Base-by-base conservation (phyloP, 345 rosid species). In the Rubroshorea leprosula region DNA sequence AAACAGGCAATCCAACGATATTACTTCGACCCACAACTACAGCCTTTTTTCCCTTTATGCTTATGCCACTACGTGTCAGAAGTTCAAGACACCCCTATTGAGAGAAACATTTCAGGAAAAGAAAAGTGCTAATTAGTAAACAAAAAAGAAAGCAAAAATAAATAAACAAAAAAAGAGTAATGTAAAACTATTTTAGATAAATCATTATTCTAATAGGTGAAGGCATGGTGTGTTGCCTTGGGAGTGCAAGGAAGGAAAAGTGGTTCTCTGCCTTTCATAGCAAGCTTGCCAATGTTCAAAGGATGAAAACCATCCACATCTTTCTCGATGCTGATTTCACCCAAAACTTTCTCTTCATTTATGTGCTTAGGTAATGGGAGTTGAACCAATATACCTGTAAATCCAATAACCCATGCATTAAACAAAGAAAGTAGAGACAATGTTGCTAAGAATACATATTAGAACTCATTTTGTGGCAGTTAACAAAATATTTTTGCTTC, bases 241-340 rank as follows among this genome's bases (percentile, higher is more conserved):
- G 97, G 97, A 57, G 97, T 89, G 79, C 97, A 92, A 12, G 98
- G 97, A 62, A 77, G 81, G 57, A 86, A 92, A 66, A 86, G 87
- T 18, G 97, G 97, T 11, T 92, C 93, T 79, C 97, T 72, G 72
- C 91, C 98, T 74, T 89, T 89, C 98, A 92, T 92, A 43, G 95
- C 98, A 69, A 89, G 93, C 81, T 83, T 89, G 60, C 97, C 97
- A 23, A 89, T 86, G 59, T 92, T 92, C 52, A 92, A 60, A 50
- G 98, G 98, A 79, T 92, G 98, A 77, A 92, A 92, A 14, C 98
- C 98, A 75, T 92, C 98, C 0, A 89, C 95, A 75, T 89, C 96
- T 67, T 89, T 92, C 66, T 70, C 89, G 54, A 89, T 69, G 58
- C 79, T 84, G 68, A 92, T 86, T 57, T 79, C 97, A 66, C 73